Base-by-base conservation (phyloP, 1,139 yeast species). In the Taphrina flavorubra region DNA sequence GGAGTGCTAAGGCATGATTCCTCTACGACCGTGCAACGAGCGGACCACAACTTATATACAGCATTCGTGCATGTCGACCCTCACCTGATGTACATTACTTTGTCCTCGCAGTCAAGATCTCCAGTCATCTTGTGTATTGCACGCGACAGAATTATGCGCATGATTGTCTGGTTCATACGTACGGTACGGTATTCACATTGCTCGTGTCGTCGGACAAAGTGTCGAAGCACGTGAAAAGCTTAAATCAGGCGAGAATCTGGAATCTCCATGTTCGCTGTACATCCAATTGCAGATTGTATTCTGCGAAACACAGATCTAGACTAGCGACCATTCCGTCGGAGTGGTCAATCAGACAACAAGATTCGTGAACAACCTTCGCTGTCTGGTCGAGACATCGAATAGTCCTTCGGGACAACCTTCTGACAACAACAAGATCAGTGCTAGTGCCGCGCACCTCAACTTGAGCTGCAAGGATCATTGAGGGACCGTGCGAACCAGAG, bases 161-260 rank as follows among this genome's bases (percentile, higher is more conserved):
- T 44, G 47, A 16, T 44, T 44, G 47, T 44, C 18, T 44, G 16
- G 47, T 44, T 44, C 47, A 13, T n/a, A 39, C 14, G 14, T 14
- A 39, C 14, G 11, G 14, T 11, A 10, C 14, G 14, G 14, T 14
- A 44, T 7, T 44, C 25, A 1, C n/a, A 18, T 16, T 44, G 47
- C n/a, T 44, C 47, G 47, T 44, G 13, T 16, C 47, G 18, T 44
- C 18, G 47, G 47, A 25, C 31, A 25, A 25, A 25, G 31, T n/a
- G n/a, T n/a, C 13, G 18, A 49, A 7, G 20, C 53, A 49, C 53
- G 53, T 49, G 53, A 18, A 49, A 49, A 49, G 53, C 53, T 49
- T 49, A 49, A 49, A 49, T 49, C 36, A 49, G 36, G 36, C 53
- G 53, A 20, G 42, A 39, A 11, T 39, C 1, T 14, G 42, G 42